Conservation (phyloP, 129 eudicot genomes). For the Flaveria brownii region DNA sequence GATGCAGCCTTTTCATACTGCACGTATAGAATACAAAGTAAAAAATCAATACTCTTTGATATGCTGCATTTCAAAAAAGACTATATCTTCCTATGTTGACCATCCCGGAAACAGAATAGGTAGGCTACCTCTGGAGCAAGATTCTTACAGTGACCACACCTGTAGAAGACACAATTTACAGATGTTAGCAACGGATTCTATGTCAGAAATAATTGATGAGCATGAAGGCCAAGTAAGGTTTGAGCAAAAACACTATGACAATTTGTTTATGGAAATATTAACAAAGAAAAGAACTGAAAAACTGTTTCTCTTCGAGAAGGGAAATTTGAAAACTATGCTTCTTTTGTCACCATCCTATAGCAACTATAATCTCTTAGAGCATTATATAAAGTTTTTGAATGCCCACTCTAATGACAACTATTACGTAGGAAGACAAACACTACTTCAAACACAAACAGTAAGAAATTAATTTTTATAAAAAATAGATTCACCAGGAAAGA, state of each 20-base stretch:
- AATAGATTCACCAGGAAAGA: background rate
- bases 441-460: background rate
- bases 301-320: background rate
- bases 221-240: background rate
- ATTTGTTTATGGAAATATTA: background rate
- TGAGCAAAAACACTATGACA: background rate
- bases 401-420: too few species aligned
- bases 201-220: background rate
- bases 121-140: slow-evolving; percentile 81
- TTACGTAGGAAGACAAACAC: background rate
- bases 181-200: slow-evolving; percentile 1
- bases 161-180: slow-evolving; percentile 18
- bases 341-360: background rate
- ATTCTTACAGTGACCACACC: slow-evolving; percentile 78
- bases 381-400: background rate
- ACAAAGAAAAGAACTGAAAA: background rate
- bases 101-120: background rate
- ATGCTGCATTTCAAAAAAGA: background rate
- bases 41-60: background rate
- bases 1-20: slow-evolving; percentile 91
- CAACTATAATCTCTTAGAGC: background rate
- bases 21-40: slow-evolving; percentile 5
- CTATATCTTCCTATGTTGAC: background rate
- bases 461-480: background rate
- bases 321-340: background rate